phyloP scores from a whole-genome alignment of 2,329 filamentous ascomycete species.

The Pseudonectria buxi region DNA sequence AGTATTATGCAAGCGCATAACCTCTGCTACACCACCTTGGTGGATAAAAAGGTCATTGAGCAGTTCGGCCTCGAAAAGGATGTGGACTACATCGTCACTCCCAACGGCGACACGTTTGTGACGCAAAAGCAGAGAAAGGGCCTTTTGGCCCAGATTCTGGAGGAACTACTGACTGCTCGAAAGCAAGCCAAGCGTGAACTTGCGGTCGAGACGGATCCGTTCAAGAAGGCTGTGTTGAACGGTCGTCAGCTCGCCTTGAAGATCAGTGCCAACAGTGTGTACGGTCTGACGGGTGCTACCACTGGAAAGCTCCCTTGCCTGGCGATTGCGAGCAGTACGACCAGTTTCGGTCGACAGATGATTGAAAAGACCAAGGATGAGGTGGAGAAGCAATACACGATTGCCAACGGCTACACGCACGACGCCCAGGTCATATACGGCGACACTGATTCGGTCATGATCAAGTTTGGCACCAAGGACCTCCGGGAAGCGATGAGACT shows the following conservation, averaged over 20 bases:
- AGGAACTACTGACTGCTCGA: slow-evolving; percentile 84
- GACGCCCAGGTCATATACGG: slow-evolving; percentile 97
- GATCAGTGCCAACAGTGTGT: slow-evolving; percentile 95
- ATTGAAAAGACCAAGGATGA: slow-evolving; percentile 98
- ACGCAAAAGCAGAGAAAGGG: slow-evolving; percentile 86
- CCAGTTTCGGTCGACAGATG: slow-evolving; percentile 95
- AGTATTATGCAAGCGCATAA: slow-evolving; percentile 99
- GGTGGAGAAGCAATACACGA: slow-evolving; percentile 81
- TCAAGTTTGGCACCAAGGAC: slow-evolving; percentile 90
- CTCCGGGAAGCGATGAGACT: slow-evolving; percentile 86
- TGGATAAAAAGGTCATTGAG: slow-evolving; percentile 66
- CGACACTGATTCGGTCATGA: slow-evolving; percentile 99
- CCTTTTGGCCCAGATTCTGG: slow-evolving; percentile 87
- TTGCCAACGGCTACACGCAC: slow-evolving; percentile 89
- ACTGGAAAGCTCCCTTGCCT: slow-evolving; percentile 94
- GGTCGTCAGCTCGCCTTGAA: slow-evolving; percentile 95
- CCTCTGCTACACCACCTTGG: slow-evolving; percentile 89
- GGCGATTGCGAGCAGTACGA: slow-evolving; percentile 92
- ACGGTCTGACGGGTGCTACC: slow-evolving; percentile 92
- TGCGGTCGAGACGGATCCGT: slow-evolving; percentile 81
- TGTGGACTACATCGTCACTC: slow-evolving; percentile 93
- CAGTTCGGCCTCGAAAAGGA: slow-evolving; percentile 73
- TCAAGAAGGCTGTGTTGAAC: slow-evolving; percentile 96
- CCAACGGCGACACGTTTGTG: slow-evolving; percentile 88
- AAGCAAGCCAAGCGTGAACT: slow-evolving; percentile 92